Evolutionary conservation across 208 protist genomes (phyloP), one percentile per base, ranked within the genome.

Genomic region (Leishmania tarentolae): DNA sequence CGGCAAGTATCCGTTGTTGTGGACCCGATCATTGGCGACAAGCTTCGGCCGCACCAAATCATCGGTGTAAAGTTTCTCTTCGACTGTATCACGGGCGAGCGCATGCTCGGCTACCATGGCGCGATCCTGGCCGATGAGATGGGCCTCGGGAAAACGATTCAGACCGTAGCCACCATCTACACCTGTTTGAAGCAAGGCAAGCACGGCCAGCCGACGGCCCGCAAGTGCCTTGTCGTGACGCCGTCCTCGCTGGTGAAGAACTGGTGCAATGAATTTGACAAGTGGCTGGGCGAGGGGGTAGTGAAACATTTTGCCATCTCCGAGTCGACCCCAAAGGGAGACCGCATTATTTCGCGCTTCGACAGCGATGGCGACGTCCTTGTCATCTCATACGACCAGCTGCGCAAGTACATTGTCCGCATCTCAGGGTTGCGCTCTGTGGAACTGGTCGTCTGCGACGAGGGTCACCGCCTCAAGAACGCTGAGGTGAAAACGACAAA

Each of bases 141-240:
- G 98, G 98, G 98, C 57, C 86, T 99, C 52, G 98, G 98, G 44
- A 99, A 99, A 83, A 99, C 98, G 9, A 94, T 99, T 40, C 97
- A 99, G 86, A 97, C 98, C 11, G 97, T 99, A 46, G 96, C 97
- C 13, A 93, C 98, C 69, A 89, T 97, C 61, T 92, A 92, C 76
- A 98, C 94, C 35, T 99, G 97, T 83, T 71, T 91, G 19, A 76
- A 93, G 44, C 95, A 99, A 72, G 99, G 98, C 44, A 96, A 94
- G 77, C 83, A 94, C 81, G 95, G 95, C 13, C 37, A 82, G 57
- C 91, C 92, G 17, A 93, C 95, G 13, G 91, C 93, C 24, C 92
- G 98, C 88, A 99, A 87, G 82, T 99, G 90, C 80, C 88, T 98
- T 75, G 91, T 99, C 77, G 86, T 98, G 53, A 95, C 91, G 44